Base-by-base conservation (phyloP, 108 stramenopile species). In the Nannochloropsis salina region DNA sequence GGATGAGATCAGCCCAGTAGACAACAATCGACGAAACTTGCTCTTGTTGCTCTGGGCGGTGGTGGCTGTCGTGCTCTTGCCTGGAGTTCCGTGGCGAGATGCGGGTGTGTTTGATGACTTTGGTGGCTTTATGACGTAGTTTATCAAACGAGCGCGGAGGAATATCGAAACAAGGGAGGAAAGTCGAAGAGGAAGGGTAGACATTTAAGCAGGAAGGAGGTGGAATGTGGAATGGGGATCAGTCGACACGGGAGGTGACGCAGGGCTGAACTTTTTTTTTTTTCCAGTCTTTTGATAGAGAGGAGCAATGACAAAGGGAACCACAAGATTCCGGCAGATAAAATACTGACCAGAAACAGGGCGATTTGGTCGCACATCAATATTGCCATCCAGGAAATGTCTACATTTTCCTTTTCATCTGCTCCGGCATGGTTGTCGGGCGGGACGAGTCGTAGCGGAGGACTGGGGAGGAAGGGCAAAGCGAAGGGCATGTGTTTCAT, bases 1-100 rank as follows among this genome's bases (percentile, higher is more conserved):
- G 86, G 86, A 74, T 6, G 61, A 74, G n/a, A 74, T 74, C n/a
- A 74, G 61, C n/a, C 61, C 61, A 15, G 61, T 74, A 2, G 61
- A 74, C 3, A n/a, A n/a, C n/a, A 74, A 74, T n/a, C 61, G 61
- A 74, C 61, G 61, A 74, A 74, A 74, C n/a, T 74, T 74, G 61
- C 61, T 74, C 5, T 74, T 74, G 61, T n/a, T 74, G 15, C 61
- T 74, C 20, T 74, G 61, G 61, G 61, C n/a, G 61, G 61, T 74
- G 61, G 61, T n/a, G n/a, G 61, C 61, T n/a, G 3, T 74, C 61
- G 61, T 74, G 61, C 61, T 74, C n/a, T 74, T 74, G 61, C 61
- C 61, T n/a, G 61, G 61, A 6, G 61, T 74, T 15, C 61, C 61
- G 15, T 74, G 61, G 61, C 61, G 61, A n/a, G 61, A 74, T 74